Conservation (phyloP, 371 early-diverging fungal genomes). For the Syncephalastrum racemosum region DNA sequence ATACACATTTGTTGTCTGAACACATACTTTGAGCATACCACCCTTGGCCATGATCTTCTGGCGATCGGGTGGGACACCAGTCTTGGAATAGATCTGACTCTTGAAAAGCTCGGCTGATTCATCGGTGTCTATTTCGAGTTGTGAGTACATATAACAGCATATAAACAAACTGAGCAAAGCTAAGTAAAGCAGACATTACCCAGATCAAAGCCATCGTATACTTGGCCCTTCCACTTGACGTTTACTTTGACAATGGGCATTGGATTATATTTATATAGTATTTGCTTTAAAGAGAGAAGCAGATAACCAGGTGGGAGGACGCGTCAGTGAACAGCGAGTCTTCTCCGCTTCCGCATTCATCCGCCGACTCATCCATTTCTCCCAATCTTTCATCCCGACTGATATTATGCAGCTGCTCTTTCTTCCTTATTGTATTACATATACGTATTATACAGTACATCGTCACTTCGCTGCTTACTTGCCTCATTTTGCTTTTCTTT, state of each 20-base stretch:
- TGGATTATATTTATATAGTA: not conserved
- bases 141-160: not conserved
- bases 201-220: slow-evolving; percentile 79
- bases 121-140: slow-evolving; percentile 49
- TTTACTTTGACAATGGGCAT: slow-evolving; percentile 64
- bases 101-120: slow-evolving; percentile 86
- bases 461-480: too few species aligned
- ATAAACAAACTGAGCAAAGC: not conserved
- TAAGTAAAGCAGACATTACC: slow-evolving; percentile 19
- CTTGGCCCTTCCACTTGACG: slow-evolving; percentile 92
- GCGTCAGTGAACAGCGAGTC: not conserved
- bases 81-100: slow-evolving; percentile 87
- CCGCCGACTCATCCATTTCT: not conserved
- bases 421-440: too few species aligned
- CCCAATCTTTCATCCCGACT: not conserved
- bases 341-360: not conserved
- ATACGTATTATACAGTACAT: too few species aligned
- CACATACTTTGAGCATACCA: slow-evolving; percentile 83
- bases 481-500: too few species aligned
- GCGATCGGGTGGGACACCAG: slow-evolving; percentile 91
- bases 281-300: not conserved
- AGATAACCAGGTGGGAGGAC: not conserved
- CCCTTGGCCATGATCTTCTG: slow-evolving; percentile 96
- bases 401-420: too few species aligned
- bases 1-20: not conserved